Evolutionary conservation across 345 rosid genomes (phyloP).

Genomic region (Ricinus communis): DNA sequence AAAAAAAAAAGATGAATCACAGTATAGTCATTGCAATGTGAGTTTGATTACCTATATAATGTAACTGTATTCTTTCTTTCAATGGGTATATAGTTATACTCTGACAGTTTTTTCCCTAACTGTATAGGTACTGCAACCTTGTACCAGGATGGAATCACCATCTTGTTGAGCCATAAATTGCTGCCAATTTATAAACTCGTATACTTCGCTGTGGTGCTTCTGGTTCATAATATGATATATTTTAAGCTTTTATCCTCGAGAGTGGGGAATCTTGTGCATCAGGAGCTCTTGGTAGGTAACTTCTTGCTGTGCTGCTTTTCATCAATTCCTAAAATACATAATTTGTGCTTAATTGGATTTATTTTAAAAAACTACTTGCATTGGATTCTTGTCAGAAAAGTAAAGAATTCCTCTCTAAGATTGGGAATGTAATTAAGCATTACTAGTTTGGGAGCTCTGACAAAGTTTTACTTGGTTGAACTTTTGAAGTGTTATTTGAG

Average conservation of each 20-base stretch:
- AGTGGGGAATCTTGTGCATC: no score
- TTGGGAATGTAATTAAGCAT: no score
- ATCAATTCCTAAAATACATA: no score
- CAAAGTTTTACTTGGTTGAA: no score
- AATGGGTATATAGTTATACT: not conserved
- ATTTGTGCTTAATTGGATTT: no score
- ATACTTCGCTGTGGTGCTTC: not conserved
- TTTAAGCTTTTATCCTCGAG: no score
- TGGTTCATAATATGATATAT: not conserved
- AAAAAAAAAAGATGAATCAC: not conserved
- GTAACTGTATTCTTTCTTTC: not conserved
- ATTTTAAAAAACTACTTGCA: not conserved
- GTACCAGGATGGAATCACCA: not conserved
- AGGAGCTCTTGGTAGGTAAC: no score
- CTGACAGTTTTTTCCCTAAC: not conserved
- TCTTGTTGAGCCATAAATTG: not conserved
- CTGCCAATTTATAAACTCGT: not conserved
- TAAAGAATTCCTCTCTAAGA: no score
- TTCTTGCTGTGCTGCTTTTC: no score
- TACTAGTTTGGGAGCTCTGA: no score
- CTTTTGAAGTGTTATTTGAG: no score
- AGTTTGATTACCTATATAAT: not conserved
- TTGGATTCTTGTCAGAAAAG: no score
- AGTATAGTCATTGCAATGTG: not conserved
- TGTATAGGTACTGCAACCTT: not conserved